Base-by-base conservation (phyloP, 2,329 filamentous ascomycete genomes). In the Grosmannia serpens region DNA sequence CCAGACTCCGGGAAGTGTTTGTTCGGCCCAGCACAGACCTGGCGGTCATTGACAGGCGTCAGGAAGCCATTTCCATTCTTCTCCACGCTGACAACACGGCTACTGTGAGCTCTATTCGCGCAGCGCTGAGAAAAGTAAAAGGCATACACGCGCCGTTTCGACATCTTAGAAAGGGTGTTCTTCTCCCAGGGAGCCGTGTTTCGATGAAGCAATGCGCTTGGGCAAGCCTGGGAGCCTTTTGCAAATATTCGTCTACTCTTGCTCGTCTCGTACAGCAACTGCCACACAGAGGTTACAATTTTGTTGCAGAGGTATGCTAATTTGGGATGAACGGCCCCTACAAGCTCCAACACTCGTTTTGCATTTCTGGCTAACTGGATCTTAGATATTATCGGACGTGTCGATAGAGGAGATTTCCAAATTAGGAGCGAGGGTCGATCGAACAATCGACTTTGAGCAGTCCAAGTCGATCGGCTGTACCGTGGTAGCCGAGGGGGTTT, bases 91-190 rank as follows among this genome's bases (percentile, higher is more conserved):
- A 88, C 4, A 95, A 96, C 66, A 68, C 75, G 4, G 74, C 79
- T 3, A 67, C 73, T 0, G 65, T 89, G 8, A 72, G 77, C 1
- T 75, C 75, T 8, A 75, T 94, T 2, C 74, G 76, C 0, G 80
- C 81, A 53, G 80, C 78, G 38, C 70, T 97, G 51, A 83, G 81
- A 56, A 85, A 81, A 61, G 79, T 96, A 57, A 88, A 87, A 64
- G 91, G 96, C 65, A 83, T 96, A 68, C 83, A 82, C 26, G 78
- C 80, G 2, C 75, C 84, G 0, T 77, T 95, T 58, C 75, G 81
- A 24, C 85, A 87, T 65, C 74, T 99, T 11, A 85, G 81, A 59
- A 95, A 89, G 69, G 94, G 94, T 0, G 79, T 88, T n/a, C 85
- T 83, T 65, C 73, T 71, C 22, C 74, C 77, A 5, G 74, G 74